A percentile compares a stretch with the other conserved stretches of the same genome.
phyloP scores from a whole-genome alignment of 805 yeast species.

The Sugiyamaella lignohabitans region DNA sequence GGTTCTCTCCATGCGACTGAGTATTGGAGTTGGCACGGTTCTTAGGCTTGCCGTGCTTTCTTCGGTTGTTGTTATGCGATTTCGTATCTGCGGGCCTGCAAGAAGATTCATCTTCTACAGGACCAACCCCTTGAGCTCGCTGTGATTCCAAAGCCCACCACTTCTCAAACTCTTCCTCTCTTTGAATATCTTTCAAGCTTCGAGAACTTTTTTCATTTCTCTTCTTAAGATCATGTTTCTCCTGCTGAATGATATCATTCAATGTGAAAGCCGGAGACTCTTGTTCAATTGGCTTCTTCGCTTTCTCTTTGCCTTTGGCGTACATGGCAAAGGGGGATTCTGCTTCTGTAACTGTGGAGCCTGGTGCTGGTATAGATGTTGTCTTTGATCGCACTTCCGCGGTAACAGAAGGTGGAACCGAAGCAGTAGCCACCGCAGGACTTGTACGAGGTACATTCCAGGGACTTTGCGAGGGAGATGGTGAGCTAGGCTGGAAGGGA shows the following conservation, averaged over 20 bases:
- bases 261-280: conserved; percentile 12
- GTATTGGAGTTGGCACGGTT: background rate
- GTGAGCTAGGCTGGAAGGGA: too few species aligned
- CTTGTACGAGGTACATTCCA: too few species aligned
- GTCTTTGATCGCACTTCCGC: conserved; percentile 6
- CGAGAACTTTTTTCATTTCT: conserved; percentile 33
- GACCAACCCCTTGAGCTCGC: conserved; percentile 7
- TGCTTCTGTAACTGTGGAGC: background rate
- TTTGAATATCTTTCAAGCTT: conserved; percentile 63
- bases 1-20: too few species aligned
- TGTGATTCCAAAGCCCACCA: conserved; percentile 77
- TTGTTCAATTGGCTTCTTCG: background rate
- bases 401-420: background rate
- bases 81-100: background rate
- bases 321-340: conserved; percentile 16
- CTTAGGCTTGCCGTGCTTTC: background rate
- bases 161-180: conserved; percentile 74
- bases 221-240: conserved; percentile 38
- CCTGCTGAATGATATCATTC: conserved; percentile 27
- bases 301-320: conserved; percentile 3
- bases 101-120: background rate
- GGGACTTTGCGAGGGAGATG: too few species aligned
- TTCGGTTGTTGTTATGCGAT: background rate
- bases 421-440: too few species aligned
- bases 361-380: conserved; percentile 4